Evolutionary conservation across 805 yeast species (phyloP).

Genomic region (Grigorovia jiainica): DNA sequence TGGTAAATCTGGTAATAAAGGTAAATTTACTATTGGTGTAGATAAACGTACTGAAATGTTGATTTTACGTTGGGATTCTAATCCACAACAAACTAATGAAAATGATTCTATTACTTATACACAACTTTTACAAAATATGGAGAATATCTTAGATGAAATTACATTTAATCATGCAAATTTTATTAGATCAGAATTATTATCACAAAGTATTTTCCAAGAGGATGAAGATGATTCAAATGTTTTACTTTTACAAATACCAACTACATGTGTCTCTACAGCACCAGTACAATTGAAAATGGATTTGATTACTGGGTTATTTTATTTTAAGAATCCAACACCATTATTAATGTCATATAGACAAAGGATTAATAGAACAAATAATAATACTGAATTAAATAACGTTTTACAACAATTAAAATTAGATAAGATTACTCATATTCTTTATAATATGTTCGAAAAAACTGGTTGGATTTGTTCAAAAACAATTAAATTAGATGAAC

Average conservation of each 20-base stretch:
- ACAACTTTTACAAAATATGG: conserved; percentile 21
- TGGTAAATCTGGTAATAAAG: conserved; percentile 23
- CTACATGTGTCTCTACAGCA: conserved; percentile 25
- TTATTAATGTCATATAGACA: conserved; percentile 20
- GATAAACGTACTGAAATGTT: conserved; percentile 18
- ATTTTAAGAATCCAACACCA: conserved; percentile 26
- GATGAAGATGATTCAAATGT: conserved; percentile 25
- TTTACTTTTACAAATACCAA: conserved; percentile 25
- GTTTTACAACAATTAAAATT: conserved; percentile 24
- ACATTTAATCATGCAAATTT: conserved; percentile 29
- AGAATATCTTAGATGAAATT: conserved; percentile 26
- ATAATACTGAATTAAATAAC: conserved; percentile 17
- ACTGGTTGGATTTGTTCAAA: conserved; percentile 29
- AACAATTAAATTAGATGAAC: conserved; percentile 16
- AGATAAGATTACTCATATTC: conserved; percentile 24
- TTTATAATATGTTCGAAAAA: conserved; percentile 28
- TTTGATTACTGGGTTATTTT: conserved; percentile 25
- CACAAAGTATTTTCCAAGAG: conserved; percentile 23
- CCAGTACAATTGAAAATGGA: conserved; percentile 28
- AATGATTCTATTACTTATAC: conserved; percentile 17
- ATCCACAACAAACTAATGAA: conserved; percentile 4
- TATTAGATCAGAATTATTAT: conserved; percentile 22
- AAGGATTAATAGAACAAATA: conserved; percentile 22
- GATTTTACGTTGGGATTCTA: conserved; percentile 25
- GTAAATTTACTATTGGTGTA: conserved; percentile 24